Evolutionary conservation across 2,329 filamentous ascomycete species (phyloP).

Genomic region (Ceratocystis variospora): DNA sequence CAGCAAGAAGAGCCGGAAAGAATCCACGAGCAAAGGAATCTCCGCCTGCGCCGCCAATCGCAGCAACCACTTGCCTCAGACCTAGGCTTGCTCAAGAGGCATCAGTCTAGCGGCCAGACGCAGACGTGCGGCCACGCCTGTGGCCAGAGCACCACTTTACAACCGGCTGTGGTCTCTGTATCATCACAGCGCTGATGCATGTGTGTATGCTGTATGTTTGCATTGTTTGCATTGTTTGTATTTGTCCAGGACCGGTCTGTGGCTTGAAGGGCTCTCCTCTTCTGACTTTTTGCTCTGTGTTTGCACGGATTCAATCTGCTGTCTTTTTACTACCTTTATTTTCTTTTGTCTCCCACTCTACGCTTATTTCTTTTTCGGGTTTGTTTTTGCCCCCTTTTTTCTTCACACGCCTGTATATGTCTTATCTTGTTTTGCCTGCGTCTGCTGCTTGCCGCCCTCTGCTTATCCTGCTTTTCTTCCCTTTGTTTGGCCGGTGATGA

Average conservation of each 20-base stretch:
- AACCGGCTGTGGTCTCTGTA: not conserved
- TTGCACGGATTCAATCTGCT: not conserved
- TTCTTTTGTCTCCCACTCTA: not conserved
- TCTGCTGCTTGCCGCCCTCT: conserved; percentile 2
- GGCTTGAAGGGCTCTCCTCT: not conserved
- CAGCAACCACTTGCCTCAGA: not conserved
- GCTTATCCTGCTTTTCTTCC: not conserved
- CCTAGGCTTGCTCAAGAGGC: not conserved
- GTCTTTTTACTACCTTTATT: not conserved
- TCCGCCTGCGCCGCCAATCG: not conserved
- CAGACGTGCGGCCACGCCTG: not conserved
- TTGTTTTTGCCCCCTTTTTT: conserved; percentile 6
- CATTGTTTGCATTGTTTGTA: conserved; percentile 10
- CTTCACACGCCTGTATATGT: not conserved
- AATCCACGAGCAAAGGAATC: conserved; percentile 1
- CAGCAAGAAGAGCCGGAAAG: not conserved
- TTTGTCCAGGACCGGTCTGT: not conserved
- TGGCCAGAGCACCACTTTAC: not conserved
- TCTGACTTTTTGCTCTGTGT: conserved; percentile 7
- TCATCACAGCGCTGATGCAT: not conserved
- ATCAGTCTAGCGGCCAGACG: not conserved
- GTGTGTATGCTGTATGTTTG: not conserved
- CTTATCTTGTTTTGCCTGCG: not conserved
- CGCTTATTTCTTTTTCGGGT: not conserved
- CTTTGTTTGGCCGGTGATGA: conserved; percentile 5